Base-by-base conservation (phyloP, 768 basidiomycete genomes). In the Guyanaporus albipodus region DNA sequence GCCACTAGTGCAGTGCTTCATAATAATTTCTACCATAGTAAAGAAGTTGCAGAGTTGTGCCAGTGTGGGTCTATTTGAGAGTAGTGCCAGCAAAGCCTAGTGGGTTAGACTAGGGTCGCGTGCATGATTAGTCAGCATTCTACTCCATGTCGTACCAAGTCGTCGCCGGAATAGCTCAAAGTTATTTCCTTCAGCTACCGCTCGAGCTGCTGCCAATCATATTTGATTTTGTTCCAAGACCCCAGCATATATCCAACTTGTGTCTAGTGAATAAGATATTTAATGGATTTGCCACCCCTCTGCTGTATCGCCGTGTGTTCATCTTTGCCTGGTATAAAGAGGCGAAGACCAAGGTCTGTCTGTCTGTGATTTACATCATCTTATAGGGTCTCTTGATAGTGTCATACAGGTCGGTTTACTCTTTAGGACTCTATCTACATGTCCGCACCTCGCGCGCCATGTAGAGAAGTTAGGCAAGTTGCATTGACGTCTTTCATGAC, bases 281-380 rank as follows among this genome's bases (percentile, higher is more conserved):
- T 55, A 65, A 78, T 50, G 35, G 50, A 2, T 81, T 80, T 52
- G 74, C 80, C 0, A 62, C 68, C 3, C 69, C 73, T 9, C 50
- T 63, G 23, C 69, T 91, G 19, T 91, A 91, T 54, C 68, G 74
- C 21, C 69, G 73, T 11, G 71, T 82, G 15, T 74, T 69, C 35
- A 79, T 90, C 36, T 83, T 80, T 63, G 74, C 85, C 14, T 88
- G 86, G 87, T 78, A 87, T 46, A 82, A 70, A 53, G 74, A 81
- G 26, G 75, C 73, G 12, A 90, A 85, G 58, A 58, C 55, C 8
- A 85, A 75, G 73, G 86, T 82, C 53, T 11, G 60, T 50, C 33
- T 40, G n/a, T n/a, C 14, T n/a, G 11, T n/a, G 37, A 14, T 35
- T 14, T 17, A 34, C 38, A 44, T 28, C 38, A 21, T 12, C 24